Percentiles rank a stretch among this genome's conserved stretches.
These are phyloP conservation scores for Populus deltoides DNA, from an alignment of 345 rosid genomes.

Conservation along the genomic window DNA sequence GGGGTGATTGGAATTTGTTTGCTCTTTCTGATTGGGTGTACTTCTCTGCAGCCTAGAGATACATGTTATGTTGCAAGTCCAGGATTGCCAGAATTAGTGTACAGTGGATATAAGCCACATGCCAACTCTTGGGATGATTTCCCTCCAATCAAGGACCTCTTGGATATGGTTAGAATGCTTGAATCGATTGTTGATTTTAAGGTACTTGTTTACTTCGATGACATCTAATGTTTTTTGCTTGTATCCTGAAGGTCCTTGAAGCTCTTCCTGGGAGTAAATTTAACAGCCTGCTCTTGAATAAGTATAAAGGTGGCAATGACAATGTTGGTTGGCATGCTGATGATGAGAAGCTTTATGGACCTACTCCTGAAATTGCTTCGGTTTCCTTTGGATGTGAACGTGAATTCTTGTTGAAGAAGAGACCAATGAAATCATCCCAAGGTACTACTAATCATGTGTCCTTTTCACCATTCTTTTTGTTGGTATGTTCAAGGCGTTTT, in stretches of 20 bases:
- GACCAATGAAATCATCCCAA: constrained; percentile 37
- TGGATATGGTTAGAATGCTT: constrained; percentile 48
- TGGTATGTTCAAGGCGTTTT: not conserved
- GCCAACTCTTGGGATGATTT: constrained; percentile 80
- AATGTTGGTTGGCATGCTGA: constrained; percentile 91
- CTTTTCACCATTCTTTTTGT: not conserved
- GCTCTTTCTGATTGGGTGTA: not conserved
- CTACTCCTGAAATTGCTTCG: constrained; percentile 71
- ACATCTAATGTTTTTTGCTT: constrained; percentile 7
- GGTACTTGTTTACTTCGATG: not conserved
- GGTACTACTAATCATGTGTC: constrained; percentile 31
- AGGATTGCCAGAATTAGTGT: constrained; percentile 53
- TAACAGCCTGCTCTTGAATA: constrained; percentile 80
- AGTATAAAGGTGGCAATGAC: constrained; percentile 71
- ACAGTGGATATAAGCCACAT: constrained; percentile 69
- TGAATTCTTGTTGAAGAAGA: constrained; percentile 73
- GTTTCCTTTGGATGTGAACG: constrained; percentile 89
- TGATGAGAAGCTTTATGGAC: constrained; percentile 75
- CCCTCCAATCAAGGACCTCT: constrained; percentile 72
- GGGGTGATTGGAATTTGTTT: not conserved
- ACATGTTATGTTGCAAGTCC: constrained; percentile 72
- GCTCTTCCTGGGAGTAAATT: constrained; percentile 74
- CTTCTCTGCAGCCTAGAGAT: constrained; percentile 62
- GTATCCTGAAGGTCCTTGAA: constrained; percentile 52
- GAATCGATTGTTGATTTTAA: not conserved